phyloP scores from a whole-genome alignment of 2,329 filamentous ascomycete genomes.

The Penicillium frequentans region DNA sequence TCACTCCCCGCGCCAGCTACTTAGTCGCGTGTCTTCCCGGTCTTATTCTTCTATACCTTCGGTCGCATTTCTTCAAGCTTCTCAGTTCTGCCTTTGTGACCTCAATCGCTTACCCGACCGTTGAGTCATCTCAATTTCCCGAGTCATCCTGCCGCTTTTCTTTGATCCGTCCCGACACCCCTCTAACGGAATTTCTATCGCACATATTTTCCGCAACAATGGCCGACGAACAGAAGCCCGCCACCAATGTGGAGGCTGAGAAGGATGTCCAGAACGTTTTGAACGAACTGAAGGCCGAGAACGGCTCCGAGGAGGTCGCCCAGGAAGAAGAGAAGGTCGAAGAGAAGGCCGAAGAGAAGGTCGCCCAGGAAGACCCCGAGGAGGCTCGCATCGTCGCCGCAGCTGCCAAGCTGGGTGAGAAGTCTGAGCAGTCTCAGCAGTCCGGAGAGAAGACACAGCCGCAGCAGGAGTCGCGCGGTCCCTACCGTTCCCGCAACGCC shows the following conservation, averaged over 20 bases:
- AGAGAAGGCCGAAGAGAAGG: slow-evolving; percentile 17
- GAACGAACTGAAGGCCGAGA: slow-evolving; percentile 43
- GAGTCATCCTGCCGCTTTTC: slow-evolving; percentile 2
- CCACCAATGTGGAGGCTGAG: slow-evolving; percentile 33
- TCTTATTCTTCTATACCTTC: neutral
- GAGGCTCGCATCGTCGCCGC: slow-evolving; percentile 40
- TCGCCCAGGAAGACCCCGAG: slow-evolving; percentile 30
- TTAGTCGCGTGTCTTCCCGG: neutral
- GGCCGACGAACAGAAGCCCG: slow-evolving; percentile 5
- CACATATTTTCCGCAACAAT: slow-evolving; percentile 1
- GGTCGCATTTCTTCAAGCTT: neutral
- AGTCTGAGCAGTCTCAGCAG: slow-evolving; percentile 36
- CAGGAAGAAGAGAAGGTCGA: slow-evolving; percentile 36
- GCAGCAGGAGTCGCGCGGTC: slow-evolving; percentile 25
- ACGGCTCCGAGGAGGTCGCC: slow-evolving; percentile 18
- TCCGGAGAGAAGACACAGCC: slow-evolving; percentile 29
- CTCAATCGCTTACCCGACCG: neutral
- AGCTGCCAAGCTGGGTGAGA: slow-evolving; percentile 37
- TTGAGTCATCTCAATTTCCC: slow-evolving; percentile 2
- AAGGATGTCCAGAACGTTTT: slow-evolving; percentile 49
- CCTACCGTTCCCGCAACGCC: slow-evolving; percentile 49
- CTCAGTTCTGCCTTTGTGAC: neutral
- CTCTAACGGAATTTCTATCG: neutral
- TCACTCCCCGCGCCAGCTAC: slow-evolving; percentile 21
- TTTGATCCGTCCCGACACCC: neutral